phyloP scores from a whole-genome alignment of 495 filamentous ascomycete species.

The Penicillium egyptiacum region DNA sequence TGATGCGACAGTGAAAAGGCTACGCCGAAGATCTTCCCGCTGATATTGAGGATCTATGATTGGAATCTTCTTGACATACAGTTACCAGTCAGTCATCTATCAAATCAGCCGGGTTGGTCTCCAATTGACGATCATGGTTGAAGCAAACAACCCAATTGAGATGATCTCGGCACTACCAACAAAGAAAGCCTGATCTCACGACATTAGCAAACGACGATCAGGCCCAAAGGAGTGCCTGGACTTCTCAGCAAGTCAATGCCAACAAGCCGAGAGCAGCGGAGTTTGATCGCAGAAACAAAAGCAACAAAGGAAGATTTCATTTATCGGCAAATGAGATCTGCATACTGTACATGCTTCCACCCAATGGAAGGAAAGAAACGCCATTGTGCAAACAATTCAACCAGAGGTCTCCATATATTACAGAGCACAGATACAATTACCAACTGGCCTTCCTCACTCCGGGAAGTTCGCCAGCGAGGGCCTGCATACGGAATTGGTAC shows the following conservation, averaged over 20 bases:
- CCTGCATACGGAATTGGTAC: slow-evolving; percentile 91
- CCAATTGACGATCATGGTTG: neutral
- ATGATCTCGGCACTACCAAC: neutral
- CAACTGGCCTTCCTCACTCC: slow-evolving; percentile 96
- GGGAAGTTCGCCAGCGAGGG: slow-evolving; percentile 81
- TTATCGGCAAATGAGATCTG: slow-evolving; percentile 12
- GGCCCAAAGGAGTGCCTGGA: neutral
- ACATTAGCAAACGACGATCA: slow-evolving; percentile 1
- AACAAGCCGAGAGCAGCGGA: neutral
- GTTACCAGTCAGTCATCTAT: neutral
- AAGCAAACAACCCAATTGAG: neutral
- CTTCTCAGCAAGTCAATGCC: neutral
- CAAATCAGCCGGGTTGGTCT: neutral
- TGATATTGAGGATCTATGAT: neutral
- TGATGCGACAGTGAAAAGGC: neutral
- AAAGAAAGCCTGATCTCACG: neutral
- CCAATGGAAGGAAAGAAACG: slow-evolving; percentile 34
- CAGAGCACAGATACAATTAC: slow-evolving; percentile 45
- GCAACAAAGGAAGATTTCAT: neutral
- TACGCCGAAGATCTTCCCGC: neutral
- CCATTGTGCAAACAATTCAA: slow-evolving; percentile 28
- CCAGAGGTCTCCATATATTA: slow-evolving; percentile 21
- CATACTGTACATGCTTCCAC: slow-evolving; percentile 39
- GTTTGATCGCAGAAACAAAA: neutral
- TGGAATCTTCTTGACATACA: neutral